Percentiles rank a stretch among this genome's conserved stretches.
phyloP scores from a whole-genome alignment of 306 rosid species.

The Luffa aegyptiaca region DNA sequence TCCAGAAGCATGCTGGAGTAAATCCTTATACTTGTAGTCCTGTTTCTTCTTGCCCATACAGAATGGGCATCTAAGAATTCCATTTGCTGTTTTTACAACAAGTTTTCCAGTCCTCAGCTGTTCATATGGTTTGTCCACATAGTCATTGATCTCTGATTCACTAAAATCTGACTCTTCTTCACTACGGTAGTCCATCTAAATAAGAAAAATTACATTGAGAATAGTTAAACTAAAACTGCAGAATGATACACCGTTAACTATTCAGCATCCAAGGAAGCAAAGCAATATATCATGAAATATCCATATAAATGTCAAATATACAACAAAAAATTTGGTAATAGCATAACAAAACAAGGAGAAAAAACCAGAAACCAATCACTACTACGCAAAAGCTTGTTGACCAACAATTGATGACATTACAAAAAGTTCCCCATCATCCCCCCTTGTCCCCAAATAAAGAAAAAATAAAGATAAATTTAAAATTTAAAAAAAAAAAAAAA shows the following conservation, averaged over 20 bases:
- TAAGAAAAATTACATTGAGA: not conserved
- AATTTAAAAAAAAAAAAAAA: too few species aligned
- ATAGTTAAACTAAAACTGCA: not conserved
- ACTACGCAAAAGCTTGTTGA: not conserved
- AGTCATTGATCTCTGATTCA: slow-evolving; percentile 78
- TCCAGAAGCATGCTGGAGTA: slow-evolving; percentile 84
- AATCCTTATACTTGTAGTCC: slow-evolving; percentile 76
- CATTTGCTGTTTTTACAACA: slow-evolving; percentile 54
- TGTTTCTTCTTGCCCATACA: slow-evolving; percentile 96
- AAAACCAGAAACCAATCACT: not conserved
- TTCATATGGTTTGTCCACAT: slow-evolving; percentile 64
- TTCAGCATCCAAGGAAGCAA: not conserved
- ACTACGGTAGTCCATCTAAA: slow-evolving; percentile 52
- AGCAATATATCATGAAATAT: not conserved
- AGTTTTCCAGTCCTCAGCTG: slow-evolving; percentile 42
- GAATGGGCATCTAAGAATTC: slow-evolving; percentile 81
- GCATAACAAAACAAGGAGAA: not conserved
- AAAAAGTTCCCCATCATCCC: not conserved
- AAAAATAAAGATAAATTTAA: too few species aligned
- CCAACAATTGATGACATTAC: not conserved
- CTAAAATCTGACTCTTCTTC: slow-evolving; percentile 87
- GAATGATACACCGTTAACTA: not conserved
- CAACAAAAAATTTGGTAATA: not conserved
- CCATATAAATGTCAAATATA: not conserved
- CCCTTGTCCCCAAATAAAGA: not conserved